Evolutionary conservation across 371 early-diverging fungal genomes (phyloP).

Genomic region (Capillidium heterosporum): DNA sequence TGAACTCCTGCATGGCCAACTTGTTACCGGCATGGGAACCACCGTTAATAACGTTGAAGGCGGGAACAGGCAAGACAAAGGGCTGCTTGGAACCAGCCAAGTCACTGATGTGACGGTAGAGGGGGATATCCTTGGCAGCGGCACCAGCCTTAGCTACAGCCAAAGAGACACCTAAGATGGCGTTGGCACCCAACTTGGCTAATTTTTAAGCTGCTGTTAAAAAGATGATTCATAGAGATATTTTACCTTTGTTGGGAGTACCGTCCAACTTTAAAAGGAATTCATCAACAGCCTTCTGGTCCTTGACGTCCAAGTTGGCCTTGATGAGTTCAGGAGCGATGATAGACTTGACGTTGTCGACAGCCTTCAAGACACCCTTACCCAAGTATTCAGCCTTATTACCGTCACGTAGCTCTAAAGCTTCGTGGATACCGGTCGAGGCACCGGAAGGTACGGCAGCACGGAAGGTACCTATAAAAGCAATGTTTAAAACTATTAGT

Average conservation of each 20-base stretch:
- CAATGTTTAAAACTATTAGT: background rate
- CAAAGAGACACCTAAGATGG: constrained; percentile 93
- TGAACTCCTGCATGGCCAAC: constrained; percentile 98
- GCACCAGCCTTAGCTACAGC: constrained; percentile 95
- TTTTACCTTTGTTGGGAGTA: constrained; percentile 70
- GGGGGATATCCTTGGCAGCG: constrained; percentile 70
- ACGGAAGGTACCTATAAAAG: constrained; percentile 50
- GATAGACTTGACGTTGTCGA: constrained; percentile 74
- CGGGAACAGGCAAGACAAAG: constrained; percentile 88
- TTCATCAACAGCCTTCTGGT: constrained; percentile 83
- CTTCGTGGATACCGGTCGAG: constrained; percentile 97
- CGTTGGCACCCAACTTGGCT: constrained; percentile 90
- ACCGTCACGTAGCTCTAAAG: constrained; percentile 87
- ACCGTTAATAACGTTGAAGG: constrained; percentile 99
- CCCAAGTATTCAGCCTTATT: constrained; percentile 76
- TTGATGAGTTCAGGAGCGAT: constrained; percentile 70
- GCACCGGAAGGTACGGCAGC: constrained; percentile 98
- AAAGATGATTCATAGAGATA: background rate
- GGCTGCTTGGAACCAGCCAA: constrained; percentile 62
- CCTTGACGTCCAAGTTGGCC: constrained; percentile 47
- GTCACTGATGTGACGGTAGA: constrained; percentile 82
- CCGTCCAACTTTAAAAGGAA: constrained; percentile 85
- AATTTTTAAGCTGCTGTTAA: background rate
- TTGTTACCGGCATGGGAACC: constrained; percentile 98
- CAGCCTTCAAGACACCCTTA: constrained; percentile 88